Evolutionary conservation across 129 eudicot species (phyloP).

Genomic region (Arctium lappa): DNA sequence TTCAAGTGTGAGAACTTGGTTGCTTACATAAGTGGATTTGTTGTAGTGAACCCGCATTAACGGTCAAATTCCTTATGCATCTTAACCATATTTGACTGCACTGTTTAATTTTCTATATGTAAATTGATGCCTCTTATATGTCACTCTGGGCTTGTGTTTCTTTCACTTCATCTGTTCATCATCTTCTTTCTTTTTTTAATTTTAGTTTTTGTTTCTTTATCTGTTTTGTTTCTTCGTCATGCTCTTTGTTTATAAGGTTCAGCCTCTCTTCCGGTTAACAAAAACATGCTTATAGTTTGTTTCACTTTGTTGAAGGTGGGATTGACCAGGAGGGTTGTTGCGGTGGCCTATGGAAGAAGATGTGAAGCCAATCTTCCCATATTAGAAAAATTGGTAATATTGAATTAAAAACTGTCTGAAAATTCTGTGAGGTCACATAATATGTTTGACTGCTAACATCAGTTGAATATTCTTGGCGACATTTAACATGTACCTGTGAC

Average conservation of each 20-base stretch:
- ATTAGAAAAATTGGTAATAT: slow-evolving; percentile 72
- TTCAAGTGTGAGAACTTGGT: neutral
- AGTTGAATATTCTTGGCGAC: slow-evolving; percentile 1
- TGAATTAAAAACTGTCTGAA: slow-evolving; percentile 9
- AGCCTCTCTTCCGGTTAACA: slow-evolving; percentile 10
- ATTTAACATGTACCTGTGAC: neutral
- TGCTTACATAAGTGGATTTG: neutral
- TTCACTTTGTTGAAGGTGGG: slow-evolving; percentile 59
- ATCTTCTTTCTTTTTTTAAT: neutral
- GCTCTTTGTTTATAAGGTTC: slow-evolving; percentile 10
- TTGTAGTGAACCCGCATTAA: neutral
- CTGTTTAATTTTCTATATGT: neutral
- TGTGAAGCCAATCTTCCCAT: slow-evolving; percentile 79
- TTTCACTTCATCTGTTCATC: neutral
- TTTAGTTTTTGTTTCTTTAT: neutral
- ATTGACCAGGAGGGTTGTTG: slow-evolving; percentile 67
- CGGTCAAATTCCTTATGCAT: neutral
- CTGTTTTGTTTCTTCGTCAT: neutral
- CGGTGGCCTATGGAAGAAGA: slow-evolving; percentile 82
- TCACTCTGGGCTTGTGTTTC: neutral
- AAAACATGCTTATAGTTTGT: slow-evolving; percentile 14
- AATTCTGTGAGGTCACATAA: slow-evolving; percentile 1
- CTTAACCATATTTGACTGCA: neutral
- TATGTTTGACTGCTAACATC: neutral
- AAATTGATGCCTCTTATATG: neutral